A percentile compares a stretch with the other conserved stretches of the same genome.
Conservation (phyloP, 148 eudicot genomes). For the Rhododendron henanense region DNA sequence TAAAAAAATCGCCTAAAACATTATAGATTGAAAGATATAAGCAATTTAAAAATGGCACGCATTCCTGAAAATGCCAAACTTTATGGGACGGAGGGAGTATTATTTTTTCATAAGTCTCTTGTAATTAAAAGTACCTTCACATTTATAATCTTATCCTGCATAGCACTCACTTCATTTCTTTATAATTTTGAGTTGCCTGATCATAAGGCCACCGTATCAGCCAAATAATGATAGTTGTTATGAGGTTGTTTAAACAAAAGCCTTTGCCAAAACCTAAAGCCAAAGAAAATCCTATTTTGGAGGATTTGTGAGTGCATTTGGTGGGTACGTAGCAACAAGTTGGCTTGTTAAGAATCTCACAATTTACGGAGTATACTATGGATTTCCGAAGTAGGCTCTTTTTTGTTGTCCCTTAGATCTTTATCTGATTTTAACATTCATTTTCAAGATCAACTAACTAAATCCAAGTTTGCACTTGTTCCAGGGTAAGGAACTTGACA, state of each 20-base stretch:
- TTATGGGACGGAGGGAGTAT: too few relatives aligned
- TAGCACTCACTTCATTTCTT: not conserved
- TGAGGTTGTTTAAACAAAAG: not conserved
- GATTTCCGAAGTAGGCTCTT: not conserved
- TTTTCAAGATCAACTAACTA: not conserved
- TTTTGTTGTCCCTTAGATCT: not conserved
- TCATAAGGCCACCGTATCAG: not conserved
- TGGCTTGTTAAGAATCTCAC: not conserved
- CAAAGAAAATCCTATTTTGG: not conserved
- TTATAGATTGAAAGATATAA: too few relatives aligned
- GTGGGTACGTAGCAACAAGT: not conserved
- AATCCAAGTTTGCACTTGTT: not conserved
- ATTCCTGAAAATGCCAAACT: too few relatives aligned
- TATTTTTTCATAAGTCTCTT: not conserved
- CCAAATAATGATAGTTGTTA: not conserved
- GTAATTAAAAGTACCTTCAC: not conserved
- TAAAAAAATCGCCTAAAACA: too few relatives aligned
- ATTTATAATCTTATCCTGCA: not conserved
- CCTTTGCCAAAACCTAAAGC: not conserved
- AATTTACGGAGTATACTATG: not conserved
- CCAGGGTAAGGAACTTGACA: constrained; percentile 75
- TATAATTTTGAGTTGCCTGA: not conserved
- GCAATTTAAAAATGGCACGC: too few relatives aligned
- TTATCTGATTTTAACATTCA: not conserved
- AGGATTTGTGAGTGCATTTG: not conserved